phyloP scores from a whole-genome alignment of 225 moss, liverwort and hornwort genomes.

The Polytrichum commune region DNA sequence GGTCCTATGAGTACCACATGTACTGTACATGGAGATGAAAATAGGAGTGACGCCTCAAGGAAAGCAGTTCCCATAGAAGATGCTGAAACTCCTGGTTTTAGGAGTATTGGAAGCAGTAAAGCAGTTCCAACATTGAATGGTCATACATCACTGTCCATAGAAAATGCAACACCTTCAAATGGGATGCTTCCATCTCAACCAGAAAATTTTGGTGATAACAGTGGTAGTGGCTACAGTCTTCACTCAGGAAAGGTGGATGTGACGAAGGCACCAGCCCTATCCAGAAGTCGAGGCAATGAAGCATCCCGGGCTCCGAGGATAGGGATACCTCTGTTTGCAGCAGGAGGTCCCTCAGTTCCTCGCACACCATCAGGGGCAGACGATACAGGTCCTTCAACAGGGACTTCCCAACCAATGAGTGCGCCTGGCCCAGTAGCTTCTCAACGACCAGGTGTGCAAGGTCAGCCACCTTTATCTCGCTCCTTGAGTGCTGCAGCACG shows the following conservation, averaged over 20 bases:
- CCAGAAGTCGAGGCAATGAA: constrained; percentile 74
- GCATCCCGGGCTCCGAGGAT: constrained; percentile 77
- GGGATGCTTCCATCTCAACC: constrained; percentile 25
- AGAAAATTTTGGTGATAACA: constrained; percentile 34
- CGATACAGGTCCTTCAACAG: constrained; percentile 49
- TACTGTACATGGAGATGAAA: constrained; percentile 44
- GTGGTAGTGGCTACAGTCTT: constrained; percentile 41
- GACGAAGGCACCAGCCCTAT: constrained; percentile 31
- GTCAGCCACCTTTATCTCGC: constrained; percentile 64
- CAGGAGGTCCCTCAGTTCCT: constrained; percentile 26
- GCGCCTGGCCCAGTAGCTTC: constrained; percentile 74
- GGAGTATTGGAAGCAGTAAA: constrained; percentile 40
- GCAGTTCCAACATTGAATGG: constrained; percentile 40
- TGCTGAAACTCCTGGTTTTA: constrained; percentile 40
- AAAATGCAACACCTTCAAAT: constrained; percentile 32
- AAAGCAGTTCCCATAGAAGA: constrained; percentile 43
- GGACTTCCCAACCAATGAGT: constrained; percentile 75
- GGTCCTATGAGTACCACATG: constrained; percentile 24
- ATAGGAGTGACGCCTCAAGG: constrained; percentile 43
- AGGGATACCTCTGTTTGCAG: constrained; percentile 50
- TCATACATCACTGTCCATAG: constrained; percentile 40
- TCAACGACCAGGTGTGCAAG: constrained; percentile 53
- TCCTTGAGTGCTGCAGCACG: constrained; percentile 92
- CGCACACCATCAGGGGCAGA: constrained; percentile 44
- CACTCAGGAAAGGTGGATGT: constrained; percentile 53